Base-by-base conservation (phyloP, 352 stramenopile genomes). In the Albugo laibachii region DNA sequence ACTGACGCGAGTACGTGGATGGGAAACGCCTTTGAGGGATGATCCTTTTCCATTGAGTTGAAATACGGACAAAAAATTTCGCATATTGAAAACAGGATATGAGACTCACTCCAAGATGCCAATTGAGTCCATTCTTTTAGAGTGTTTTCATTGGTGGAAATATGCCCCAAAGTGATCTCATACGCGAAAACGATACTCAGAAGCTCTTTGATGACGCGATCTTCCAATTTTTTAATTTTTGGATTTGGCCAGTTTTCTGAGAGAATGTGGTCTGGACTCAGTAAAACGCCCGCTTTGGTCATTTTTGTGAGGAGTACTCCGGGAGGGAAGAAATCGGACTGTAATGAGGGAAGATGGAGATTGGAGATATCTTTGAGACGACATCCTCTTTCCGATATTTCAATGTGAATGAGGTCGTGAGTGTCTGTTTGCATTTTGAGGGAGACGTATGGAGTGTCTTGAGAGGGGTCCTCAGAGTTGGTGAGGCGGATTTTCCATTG, bases 51-150 rank as follows among this genome's bases (percentile, higher is more conserved):
- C 50, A 58, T 15, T 5, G 59, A 41, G 21, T 47, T 53, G n/a
- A 53, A 47, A 44, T 83, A 82, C n/a, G 72, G 75, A 69, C 72
- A 88, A 21, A 75, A 58, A 48, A 88, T 79, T 47, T 85, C 75
- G 44, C 67, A 69, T 31, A 88, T 67, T 3, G 57, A 58, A 46
- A 88, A 83, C n/a, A 83, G 64, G 41, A 84, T 65, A 34, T 79
- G 68, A 8, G 24, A 45, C 61, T 72, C 11, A 54, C 62, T 39
- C 62, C 76, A 2, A 65, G 63, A 15, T 69, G 52, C 2, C 56
- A 58, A 35, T 54, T 54, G 16, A 54, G 51, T 57, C 59, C 61
- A 39, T 55, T 36, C 55, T 15, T 50, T 54, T 5, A 31, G 57
- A n/a, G 53, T 16, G 16, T 18, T 48, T 20, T 20, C 8, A 6